Evolutionary conservation across 129 eudicot genomes (phyloP), one percentile per base, ranked within the genome.

Genomic region (Flaveria robusta): DNA sequence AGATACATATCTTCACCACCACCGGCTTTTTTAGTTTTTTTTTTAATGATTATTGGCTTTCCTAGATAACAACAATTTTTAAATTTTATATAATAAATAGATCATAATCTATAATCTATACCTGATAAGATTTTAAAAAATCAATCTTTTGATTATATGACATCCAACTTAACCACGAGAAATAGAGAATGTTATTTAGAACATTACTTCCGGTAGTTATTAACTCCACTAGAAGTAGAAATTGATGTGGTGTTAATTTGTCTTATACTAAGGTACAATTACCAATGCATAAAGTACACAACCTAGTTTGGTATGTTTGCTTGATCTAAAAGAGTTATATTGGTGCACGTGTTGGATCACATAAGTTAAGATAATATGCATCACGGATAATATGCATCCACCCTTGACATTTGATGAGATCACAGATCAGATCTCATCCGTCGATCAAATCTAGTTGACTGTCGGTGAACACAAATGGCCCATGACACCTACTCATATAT

Each of bases 191-290:
- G 37, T 31, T 24, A 24, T 24, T 24, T 24, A 24, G 27, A 24
- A 39, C 43, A 39, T 42, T 42, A 8, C 0, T 0, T 1, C 2
- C 0, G 47, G 2, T 42, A 46, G 51, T 46, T 46, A 46, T 5
- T 7, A 51, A 50, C 52, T 70, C 20, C 65, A 13, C 26, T 62
- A 47, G 49, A 19, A 71, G 31, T 26, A 64, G 5, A 52, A 7
- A 20, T 56, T 9, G 13, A 20, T 9, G 15, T 56, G 15, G 39
- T 50, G 20, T 39, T 64, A 22, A 37, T 72, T 79, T 79, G 83
- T 79, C 83, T 49, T 62, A 46, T 31, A 47, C n/a, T 34, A 66
- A 58, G 49, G 75, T 77, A 41, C 60, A 54, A 26, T 9, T 3
- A 22, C 65, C 65, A 58, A 58, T 58, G 65, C 65, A 58, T 10